Conservation (phyloP, 73 alveolate genomes). For the Effrenium voratum region DNA sequence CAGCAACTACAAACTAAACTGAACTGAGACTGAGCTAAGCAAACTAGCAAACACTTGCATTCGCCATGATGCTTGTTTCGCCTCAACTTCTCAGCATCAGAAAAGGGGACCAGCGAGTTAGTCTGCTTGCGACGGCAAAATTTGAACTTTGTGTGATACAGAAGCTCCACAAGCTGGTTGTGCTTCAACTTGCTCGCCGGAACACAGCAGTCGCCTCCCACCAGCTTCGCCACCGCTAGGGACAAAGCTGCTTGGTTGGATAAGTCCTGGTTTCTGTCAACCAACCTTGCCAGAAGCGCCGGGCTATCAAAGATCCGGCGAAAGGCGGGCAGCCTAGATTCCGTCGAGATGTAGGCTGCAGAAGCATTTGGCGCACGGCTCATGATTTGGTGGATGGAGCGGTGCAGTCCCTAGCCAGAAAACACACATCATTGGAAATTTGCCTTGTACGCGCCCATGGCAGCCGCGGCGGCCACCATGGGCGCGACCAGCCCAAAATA, state of each 20-base stretch:
- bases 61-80: background rate
- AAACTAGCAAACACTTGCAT: background rate
- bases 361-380: background rate
- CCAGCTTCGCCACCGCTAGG: background rate
- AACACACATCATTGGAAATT: too few relatives aligned
- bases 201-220: background rate
- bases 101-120: background rate
- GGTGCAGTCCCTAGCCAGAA: slow-evolving; percentile 15
- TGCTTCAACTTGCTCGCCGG: background rate
- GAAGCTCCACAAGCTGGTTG: background rate
- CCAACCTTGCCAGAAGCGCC: background rate
- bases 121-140: background rate
- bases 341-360: background rate
- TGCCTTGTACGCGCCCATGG: too few relatives aligned
- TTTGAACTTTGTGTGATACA: background rate
- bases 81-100: background rate
- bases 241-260: background rate
- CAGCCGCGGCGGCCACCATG: too few relatives aligned
- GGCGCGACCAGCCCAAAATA: too few relatives aligned
- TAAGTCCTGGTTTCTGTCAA: background rate
- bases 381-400: background rate
- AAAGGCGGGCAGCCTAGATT: background rate
- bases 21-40: background rate
- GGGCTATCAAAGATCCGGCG: background rate
- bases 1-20: background rate